Base-by-base conservation (phyloP, 306 rosid species). In the Vigna angularis region DNA sequence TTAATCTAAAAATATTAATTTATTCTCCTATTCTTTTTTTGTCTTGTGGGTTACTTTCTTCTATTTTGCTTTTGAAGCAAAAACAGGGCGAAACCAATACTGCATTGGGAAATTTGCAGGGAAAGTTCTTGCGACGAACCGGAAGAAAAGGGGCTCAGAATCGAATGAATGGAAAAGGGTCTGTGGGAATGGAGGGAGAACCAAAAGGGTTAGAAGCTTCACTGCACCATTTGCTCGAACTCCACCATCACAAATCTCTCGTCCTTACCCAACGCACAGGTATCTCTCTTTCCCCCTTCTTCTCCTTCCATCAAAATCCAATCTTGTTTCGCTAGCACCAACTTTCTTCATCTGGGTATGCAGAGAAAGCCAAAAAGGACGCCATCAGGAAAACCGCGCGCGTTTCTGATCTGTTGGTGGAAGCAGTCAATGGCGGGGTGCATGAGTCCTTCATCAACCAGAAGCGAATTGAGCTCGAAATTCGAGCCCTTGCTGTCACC, bases 401-500 rank as follows among this genome's bases (percentile, higher is more conserved):
- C 0, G 94, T 90, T 61, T 90, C 98, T 67, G 89, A 91, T 74
- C 89, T 91, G 64, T 69, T 95, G 88, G 96, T 93, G 58, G 94
- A 89, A 28, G 90, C 93, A 1, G 99, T 95, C 50, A 93, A 95
- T 72, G 82, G 93, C 11, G 96, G 93, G 9, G 96, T 93, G 1
- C 93, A 93, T 68, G 93, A 83, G 34, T 83, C 90, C 28, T 95
- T 92, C 66, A 12, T 89, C 52, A 87, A 85, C 45, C 90, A 95
- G 90, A 92, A 95, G 84, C 85, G 92, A 45, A 91, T 93, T 47
- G 99, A 93, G 85, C 74, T 66, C 22, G 99, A 95, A 82, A 93
- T 85, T 86, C 87, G 97, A 86, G 77, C 89, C 24, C 72, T 93
- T 26, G 79, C 96, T 28, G 51, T 74, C 34, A 87, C 94, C 11